Base-by-base conservation (phyloP, 176 grass and related monocot species). In the Oryza coarctata region DNA sequence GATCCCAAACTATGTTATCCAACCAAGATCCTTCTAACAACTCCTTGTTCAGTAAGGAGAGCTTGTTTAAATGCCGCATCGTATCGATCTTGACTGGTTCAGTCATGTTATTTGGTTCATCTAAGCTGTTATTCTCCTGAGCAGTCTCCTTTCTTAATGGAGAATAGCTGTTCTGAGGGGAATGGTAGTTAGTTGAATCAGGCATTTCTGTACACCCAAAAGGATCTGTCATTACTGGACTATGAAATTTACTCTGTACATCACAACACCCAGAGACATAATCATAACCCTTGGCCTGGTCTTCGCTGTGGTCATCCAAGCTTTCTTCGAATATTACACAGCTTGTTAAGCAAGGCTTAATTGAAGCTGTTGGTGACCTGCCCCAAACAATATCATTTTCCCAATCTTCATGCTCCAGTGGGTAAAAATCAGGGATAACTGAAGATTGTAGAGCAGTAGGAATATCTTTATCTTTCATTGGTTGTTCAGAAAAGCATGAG, bases 381-480 rank as follows among this genome's bases (percentile, higher is more conserved):
- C 89, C 89, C 92, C 96, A 98, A 82, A 95, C 84, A 63, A 98
- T 98, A 80, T 80, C 85, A 81, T 88, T 84, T 84, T 98, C 96
- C 96, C 96, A 98, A 80, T 95, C 70, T 74, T 90, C 88, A 29
- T 98, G 90, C 89, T 91, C 90, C 80, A 98, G 84, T 63, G 93
- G 96, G 87, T 95, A 98, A 87, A 98, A 84, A 85, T 95, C 87
- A 85, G 96, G 90, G 71, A 87, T 91, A 73, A 93, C 73, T 76
- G 88, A 74, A 88, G 86, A 80, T 65, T 12, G 76, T 28, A 86
- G 66, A 58, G 74, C 36, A 28, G 62, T 73, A 85, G 22, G 49
- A 30, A 86, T 81, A 86, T 88, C 79, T 49, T 70, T 38, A 35
- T 82, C 85, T 80, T 98, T 98, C 96, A 98, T 95, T 76, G 96